Conservation (phyloP, 1,284 basidiomycete species). For the Cutaneotrichosporon mucoides region DNA sequence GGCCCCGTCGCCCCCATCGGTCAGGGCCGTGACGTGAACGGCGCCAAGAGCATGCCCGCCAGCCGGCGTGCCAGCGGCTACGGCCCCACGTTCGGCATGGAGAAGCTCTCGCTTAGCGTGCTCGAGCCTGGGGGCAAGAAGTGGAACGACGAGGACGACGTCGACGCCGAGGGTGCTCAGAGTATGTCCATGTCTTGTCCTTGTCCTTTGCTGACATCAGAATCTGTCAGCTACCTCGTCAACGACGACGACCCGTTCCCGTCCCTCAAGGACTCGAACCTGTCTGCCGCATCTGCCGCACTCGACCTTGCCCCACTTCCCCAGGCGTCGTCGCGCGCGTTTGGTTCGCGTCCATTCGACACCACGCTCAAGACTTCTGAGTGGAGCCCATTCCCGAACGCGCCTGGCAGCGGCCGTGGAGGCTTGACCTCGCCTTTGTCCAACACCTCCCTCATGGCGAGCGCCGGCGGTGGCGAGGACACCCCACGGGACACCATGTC, state of each 20-base stretch:
- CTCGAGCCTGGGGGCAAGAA: slow-evolving; percentile 32
- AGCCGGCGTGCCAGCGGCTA: slow-evolving; percentile 46
- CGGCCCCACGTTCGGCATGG: slow-evolving; percentile 45
- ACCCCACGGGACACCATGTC: slow-evolving; percentile 17
- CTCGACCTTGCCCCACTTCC: slow-evolving; percentile 86
- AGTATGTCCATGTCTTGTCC: slow-evolving; percentile 25
- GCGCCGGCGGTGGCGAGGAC: slow-evolving; percentile 42
- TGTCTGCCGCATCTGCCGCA: slow-evolving; percentile 86
- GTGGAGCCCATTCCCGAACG: slow-evolving; percentile 82
- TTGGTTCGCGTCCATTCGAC: slow-evolving; percentile 57
- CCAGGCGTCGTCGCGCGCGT: slow-evolving; percentile 69
- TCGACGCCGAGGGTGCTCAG: slow-evolving; percentile 45
- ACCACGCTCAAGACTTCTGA: slow-evolving; percentile 69
- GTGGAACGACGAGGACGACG: slow-evolving; percentile 45
- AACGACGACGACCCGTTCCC: slow-evolving; percentile 87
- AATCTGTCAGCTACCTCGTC: slow-evolving; percentile 84
- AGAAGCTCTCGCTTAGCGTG: slow-evolving; percentile 49
- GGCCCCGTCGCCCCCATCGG: slow-evolving; percentile 34
- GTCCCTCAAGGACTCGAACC: slow-evolving; percentile 54
- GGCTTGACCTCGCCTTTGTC: slow-evolving; percentile 49
- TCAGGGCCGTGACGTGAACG: slow-evolving; percentile 36
- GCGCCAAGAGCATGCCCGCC: slow-evolving; percentile 50
- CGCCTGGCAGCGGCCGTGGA: slow-evolving; percentile 49
- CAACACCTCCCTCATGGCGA: slow-evolving; percentile 61
- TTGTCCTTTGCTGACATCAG: slow-evolving; percentile 32